Percentiles rank a stretch among this genome's conserved stretches.
These are phyloP conservation scores for Saccharomyces hybrid DNA, from an alignment of 1,139 yeast species.

Conservation along the genomic window DNA sequence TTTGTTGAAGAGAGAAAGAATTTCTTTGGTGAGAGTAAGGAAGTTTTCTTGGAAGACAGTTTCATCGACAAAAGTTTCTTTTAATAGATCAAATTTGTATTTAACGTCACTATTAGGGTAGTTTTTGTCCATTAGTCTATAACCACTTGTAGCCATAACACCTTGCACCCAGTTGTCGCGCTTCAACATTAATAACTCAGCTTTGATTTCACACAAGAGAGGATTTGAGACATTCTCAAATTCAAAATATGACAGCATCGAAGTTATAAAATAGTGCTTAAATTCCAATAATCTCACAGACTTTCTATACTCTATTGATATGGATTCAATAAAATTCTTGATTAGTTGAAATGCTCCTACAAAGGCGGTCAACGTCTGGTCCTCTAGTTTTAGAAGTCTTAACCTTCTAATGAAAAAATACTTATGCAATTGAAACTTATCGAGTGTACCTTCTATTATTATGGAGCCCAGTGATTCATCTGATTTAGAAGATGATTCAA, in stretches of 20 bases:
- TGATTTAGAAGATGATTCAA: constrained; percentile 6
- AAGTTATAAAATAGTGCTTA: constrained; percentile 15
- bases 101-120: constrained; percentile 17
- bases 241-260: constrained; percentile 9
- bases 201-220: constrained; percentile 15
- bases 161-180: constrained; percentile 30
- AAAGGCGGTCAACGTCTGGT: constrained; percentile 4
- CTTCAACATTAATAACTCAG: constrained; percentile 19
- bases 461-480: constrained; percentile 11
- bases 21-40: constrained; percentile 18
- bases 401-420: constrained; percentile 15
- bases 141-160: constrained; percentile 16
- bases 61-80: constrained; percentile 25
- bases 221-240: constrained; percentile 3
- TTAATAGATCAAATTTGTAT: constrained; percentile 14
- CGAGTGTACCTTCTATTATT: constrained; percentile 13
- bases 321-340: constrained; percentile 13
- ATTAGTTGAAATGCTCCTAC: constrained; percentile 11
- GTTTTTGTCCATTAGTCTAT: constrained; percentile 12
- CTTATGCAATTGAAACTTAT: constrained; percentile 16
- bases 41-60: constrained; percentile 30
- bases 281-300: constrained; percentile 16
- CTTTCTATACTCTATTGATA: constrained; percentile 10
- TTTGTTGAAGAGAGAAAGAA: constrained; percentile 15
- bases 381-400: background rate